Evolutionary conservation across 306 rosid species (phyloP), one percentile per base, ranked within the genome.

Genomic region (Castanopsis chinensis): DNA sequence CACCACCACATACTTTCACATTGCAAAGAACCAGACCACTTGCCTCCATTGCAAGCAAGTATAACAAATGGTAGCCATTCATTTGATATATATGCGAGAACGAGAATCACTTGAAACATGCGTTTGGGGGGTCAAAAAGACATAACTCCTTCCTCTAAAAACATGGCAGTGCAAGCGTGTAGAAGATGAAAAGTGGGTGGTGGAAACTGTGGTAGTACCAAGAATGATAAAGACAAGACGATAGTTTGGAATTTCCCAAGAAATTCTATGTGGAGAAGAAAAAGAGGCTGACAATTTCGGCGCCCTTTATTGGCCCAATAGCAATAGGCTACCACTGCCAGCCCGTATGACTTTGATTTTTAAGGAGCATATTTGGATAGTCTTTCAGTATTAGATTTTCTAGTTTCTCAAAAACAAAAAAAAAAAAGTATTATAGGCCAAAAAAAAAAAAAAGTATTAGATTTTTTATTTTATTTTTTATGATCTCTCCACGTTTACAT

Each of bases 211-310:
- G 82, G 20, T 25, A 55, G 37, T 19, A 43, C 83, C 45, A 69
- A 55, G 71, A 68, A 41, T 28, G 89, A 89, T 70, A 79, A 73
- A 76, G 92, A 87, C 90, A 76, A 80, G 84, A 85, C 92, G 53
- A 68, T 28, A 81, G 87, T 71, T 56, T 23, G 74, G 78, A 52
- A 51, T 30, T 64, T 78, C 76, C 88, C 71, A 25, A 63, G 76
- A 83, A 69, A 12, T 49, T 28, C 56, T 30, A 15, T 65, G 76
- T 75, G 72, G 65, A 52, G 58, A 57, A 18, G 63, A 52, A 76
- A 58, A 68, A 78, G 64, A 78, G 63, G 41, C 73, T 37, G 77
- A 81, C 77, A 59, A 77, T 69, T 76, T 82, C 72, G 77, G 75
- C 81, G 73, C 79, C 76, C 17, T 69, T 54, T 43, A 53, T 43